These are phyloP conservation scores for Cardiospermum halicacabum DNA, from an alignment of 345 rosid genomes.

Conservation along the genomic window DNA sequence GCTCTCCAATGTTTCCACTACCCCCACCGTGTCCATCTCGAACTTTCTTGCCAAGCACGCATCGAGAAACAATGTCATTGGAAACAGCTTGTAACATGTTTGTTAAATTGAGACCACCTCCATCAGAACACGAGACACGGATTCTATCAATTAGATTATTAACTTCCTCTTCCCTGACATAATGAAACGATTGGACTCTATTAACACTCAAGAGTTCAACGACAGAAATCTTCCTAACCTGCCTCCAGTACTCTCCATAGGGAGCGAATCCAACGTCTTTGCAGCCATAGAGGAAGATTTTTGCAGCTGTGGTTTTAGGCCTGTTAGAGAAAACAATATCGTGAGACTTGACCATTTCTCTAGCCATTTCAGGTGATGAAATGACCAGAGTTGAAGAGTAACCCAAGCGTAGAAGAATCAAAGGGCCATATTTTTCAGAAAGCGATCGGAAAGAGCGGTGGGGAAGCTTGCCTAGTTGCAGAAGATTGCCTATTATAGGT, in stretches of 20 bases:
- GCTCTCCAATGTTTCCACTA: too few relatives aligned
- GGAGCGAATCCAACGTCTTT: slow-evolving; percentile 15
- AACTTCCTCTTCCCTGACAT: slow-evolving; percentile 27
- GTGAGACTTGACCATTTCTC: slow-evolving; percentile 5
- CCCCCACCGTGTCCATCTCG: not conserved
- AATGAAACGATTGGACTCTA: slow-evolving; percentile 23
- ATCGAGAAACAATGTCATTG: slow-evolving; percentile 10
- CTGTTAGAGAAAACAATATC: slow-evolving; percentile 3
- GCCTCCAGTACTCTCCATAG: slow-evolving; percentile 28
- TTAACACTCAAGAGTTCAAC: slow-evolving; percentile 16
- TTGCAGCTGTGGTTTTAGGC: slow-evolving; percentile 11
- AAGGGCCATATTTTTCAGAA: not conserved
- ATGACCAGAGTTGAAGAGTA: not conserved
- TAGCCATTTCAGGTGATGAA: not conserved
- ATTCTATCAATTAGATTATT: slow-evolving; percentile 7
- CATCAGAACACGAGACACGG: not conserved
- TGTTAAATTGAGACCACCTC: not conserved
- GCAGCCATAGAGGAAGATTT: slow-evolving; percentile 13
- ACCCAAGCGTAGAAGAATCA: not conserved
- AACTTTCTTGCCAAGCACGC: slow-evolving; percentile 15
- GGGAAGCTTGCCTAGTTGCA: not conserved
- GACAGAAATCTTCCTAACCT: slow-evolving; percentile 10
- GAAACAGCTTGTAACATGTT: slow-evolving; percentile 5
- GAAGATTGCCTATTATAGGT: not conserved
- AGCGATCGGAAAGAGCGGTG: not conserved